Evolutionary conservation across 495 filamentous ascomycete species (phyloP).

Genomic region (Aspergillus mulundensis): DNA sequence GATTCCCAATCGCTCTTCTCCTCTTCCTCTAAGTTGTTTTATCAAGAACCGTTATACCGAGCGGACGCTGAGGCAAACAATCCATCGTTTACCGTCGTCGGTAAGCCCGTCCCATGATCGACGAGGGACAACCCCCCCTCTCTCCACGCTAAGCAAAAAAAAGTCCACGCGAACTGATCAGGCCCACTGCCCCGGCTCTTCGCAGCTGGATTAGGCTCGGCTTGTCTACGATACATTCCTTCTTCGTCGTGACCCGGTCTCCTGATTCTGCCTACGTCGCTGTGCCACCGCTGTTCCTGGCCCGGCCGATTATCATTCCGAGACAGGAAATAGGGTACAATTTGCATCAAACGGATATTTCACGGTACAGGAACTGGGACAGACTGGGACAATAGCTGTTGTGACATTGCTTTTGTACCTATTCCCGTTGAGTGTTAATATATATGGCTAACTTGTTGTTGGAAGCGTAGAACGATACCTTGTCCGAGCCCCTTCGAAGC

Average conservation of each 20-base stretch:
- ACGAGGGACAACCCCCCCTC: neutral
- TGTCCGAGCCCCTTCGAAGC: neutral
- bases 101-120: slow-evolving; percentile 1
- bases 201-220: neutral
- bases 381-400: too few relatives aligned
- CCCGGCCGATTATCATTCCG: too few relatives aligned
- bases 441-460: slow-evolving; percentile 1
- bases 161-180: slow-evolving; percentile 12
- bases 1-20: neutral
- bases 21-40: neutral
- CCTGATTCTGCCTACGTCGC: neutral
- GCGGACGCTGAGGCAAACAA: neutral
- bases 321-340: too few relatives aligned
- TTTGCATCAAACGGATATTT: too few relatives aligned
- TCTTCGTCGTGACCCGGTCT: neutral
- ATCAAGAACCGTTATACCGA: neutral
- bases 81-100: neutral
- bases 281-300: neutral
- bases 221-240: slow-evolving; percentile 2
- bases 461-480: neutral
- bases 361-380: neutral
- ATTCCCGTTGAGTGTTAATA: neutral
- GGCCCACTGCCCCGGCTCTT: neutral
- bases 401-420: neutral
- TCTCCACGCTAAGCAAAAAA: slow-evolving; percentile 10